These are phyloP conservation scores for Prunus dulcis DNA, from an alignment of 306 rosid species.

Conservation along the genomic window DNA sequence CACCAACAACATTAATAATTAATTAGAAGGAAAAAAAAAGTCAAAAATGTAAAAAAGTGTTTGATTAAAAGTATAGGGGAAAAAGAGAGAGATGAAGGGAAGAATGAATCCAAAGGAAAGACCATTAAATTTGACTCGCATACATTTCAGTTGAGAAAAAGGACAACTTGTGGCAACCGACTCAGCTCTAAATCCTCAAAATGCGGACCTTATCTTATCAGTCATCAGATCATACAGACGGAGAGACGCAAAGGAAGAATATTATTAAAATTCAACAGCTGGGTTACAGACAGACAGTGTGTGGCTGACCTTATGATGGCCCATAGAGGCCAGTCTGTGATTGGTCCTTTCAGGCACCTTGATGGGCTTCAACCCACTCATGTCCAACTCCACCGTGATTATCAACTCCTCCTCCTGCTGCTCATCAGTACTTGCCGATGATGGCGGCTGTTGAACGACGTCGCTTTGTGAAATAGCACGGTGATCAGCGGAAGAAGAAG, in stretches of 20 bases:
- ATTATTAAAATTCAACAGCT: neutral
- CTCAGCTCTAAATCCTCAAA: conserved; percentile 24
- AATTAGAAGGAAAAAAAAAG: neutral
- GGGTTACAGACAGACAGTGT: neutral
- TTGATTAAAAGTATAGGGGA: neutral
- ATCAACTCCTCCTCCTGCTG: neutral
- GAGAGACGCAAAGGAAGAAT: neutral
- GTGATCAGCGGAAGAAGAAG: neutral
- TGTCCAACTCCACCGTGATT: conserved; percentile 18
- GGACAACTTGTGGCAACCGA: conserved; percentile 14
- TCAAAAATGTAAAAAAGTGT: neutral
- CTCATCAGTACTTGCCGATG: neutral
- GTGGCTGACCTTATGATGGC: conserved; percentile 34
- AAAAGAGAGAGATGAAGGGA: neutral
- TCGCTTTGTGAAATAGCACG: neutral
- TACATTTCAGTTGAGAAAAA: conserved; percentile 5
- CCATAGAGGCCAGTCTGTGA: conserved; percentile 23
- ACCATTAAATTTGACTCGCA: neutral
- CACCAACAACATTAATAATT: neutral
- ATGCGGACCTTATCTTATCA: conserved; percentile 42
- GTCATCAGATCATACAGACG: neutral
- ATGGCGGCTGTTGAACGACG: neutral
- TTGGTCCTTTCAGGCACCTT: conserved; percentile 26
- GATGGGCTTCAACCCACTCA: conserved; percentile 24
- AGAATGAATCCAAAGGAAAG: neutral